Base-by-base conservation (phyloP, 306 rosid species). In the Alnus glutinosa region DNA sequence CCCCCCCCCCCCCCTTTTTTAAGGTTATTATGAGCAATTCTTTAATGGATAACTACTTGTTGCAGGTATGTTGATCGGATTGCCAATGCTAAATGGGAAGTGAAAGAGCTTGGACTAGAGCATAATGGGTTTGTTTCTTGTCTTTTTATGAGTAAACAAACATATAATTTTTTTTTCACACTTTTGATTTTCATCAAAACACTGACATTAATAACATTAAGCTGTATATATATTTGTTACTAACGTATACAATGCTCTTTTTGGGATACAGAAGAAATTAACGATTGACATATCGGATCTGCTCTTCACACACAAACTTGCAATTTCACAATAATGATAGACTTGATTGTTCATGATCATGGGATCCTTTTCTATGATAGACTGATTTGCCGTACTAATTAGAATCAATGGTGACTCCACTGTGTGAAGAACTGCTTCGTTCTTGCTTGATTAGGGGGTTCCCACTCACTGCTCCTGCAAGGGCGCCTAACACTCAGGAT, bases 81-180 rank as follows among this genome's bases (percentile, higher is more conserved):
- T 79, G 89, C 98, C 57, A 95, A 89, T 86, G 89, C 94, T 82
- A 95, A 90, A 80, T 95, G 98, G 98, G 98, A 95, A 87, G 89
- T 95, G 73, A 95, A 86, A 84, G 98, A 92, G 78, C 98, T 95
- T 80, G 98, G 98, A 55, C 81, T 95, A 58, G 98, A 95, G 84
- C 98, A 95, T 90, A 95, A 96, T 71, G 97, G 98, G 99, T 96
- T 55, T 81, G 96, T 87, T 81, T 77, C 76, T 88, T 67, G 14
- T 73, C 78, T 78, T 71, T 55, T 69, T 76, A 51, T 72, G 9
- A 51, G 23, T 39, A 37, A 50, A 9, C 30, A 15, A 39, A 36
- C 9, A 28, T 28, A 7, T 9, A 58, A 19, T 86, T 9, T 4
- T 23, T 76, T 83, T 51, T 83, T 58, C 73, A 64, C 74, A 62